A percentile compares a stretch with the other conserved stretches of the same genome.
Evolutionary conservation across 495 filamentous ascomycete genomes (phyloP).

Genomic region (Rhypophila decipiens): DNA sequence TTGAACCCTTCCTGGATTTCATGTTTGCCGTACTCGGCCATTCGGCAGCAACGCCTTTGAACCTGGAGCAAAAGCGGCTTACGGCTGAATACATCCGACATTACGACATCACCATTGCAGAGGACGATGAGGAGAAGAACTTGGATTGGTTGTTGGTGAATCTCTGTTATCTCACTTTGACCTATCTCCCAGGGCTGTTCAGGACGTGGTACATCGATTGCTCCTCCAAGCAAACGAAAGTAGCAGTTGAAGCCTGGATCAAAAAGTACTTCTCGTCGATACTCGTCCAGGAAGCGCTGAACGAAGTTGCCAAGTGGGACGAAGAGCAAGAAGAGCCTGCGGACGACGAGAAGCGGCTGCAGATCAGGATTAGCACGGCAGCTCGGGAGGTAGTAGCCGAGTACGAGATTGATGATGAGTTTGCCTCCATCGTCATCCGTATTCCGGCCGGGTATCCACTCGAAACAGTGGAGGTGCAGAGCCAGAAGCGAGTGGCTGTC

Average conservation of each 20-base stretch:
- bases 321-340: conserved; percentile 44
- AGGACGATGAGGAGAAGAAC: conserved; percentile 55
- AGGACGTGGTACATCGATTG: conserved; percentile 82
- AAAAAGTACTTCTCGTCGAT: conserved; percentile 78
- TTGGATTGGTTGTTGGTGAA: conserved; percentile 79
- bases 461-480: conserved; percentile 64
- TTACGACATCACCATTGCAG: conserved; percentile 53
- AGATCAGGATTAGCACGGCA: conserved; percentile 61
- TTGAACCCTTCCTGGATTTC: conserved; percentile 66
- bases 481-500: conserved; percentile 75
- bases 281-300: conserved; percentile 64
- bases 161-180: conserved; percentile 75
- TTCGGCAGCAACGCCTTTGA: conserved; percentile 59
- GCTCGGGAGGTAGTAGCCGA: conserved; percentile 70
- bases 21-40: conserved; percentile 77
- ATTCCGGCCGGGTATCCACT: conserved; percentile 80
- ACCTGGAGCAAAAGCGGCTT: conserved; percentile 37
- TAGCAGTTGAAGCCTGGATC: conserved; percentile 73
- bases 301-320: conserved; percentile 66
- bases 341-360: conserved; percentile 64
- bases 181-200: conserved; percentile 65
- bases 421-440: conserved; percentile 67
- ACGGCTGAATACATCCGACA: conserved; percentile 57
- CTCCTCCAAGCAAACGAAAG: conserved; percentile 66
- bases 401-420: conserved; percentile 83